Evolutionary conservation across 2,329 filamentous ascomycete genomes (phyloP).

Genomic region (Cladobotryum protrusum): DNA sequence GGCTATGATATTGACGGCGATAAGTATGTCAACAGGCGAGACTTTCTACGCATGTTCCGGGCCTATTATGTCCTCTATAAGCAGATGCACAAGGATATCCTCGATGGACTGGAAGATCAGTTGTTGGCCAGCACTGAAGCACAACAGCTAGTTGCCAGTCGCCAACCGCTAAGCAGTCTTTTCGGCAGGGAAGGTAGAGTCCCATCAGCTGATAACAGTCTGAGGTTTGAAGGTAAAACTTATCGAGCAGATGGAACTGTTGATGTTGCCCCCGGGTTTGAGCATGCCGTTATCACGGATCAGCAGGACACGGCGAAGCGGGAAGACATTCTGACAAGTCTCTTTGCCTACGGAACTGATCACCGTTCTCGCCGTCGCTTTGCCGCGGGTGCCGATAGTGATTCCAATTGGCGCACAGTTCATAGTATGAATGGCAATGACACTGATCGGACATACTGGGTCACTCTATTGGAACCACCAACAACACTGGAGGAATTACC

Average conservation of each 20-base stretch:
- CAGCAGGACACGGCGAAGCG: conserved; percentile 54
- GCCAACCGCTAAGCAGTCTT: conserved; percentile 67
- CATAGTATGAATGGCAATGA: conserved; percentile 25
- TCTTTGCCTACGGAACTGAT: conserved; percentile 38
- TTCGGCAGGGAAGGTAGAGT: conserved; percentile 69
- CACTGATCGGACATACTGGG: conserved; percentile 35
- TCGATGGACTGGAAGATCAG: conserved; percentile 72
- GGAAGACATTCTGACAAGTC: conserved; percentile 51
- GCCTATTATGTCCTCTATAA: conserved; percentile 90
- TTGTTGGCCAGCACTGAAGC: conserved; percentile 69
- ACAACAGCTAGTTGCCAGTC: conserved; percentile 66
- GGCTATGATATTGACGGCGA: conserved; percentile 89
- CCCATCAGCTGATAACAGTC: conserved; percentile 52
- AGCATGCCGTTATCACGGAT: conserved; percentile 53
- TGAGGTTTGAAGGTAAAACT: conserved; percentile 60
- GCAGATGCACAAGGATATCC: conserved; percentile 79
- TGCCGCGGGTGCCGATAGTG: conserved; percentile 24
- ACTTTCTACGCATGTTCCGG: conserved; percentile 86
- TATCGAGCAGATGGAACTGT: conserved; percentile 57
- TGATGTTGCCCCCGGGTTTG: conserved; percentile 53
- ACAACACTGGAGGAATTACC: conserved; percentile 38
- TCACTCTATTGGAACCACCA: conserved; percentile 41
- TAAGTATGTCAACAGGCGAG: conserved; percentile 75
- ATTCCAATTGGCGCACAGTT: conserved; percentile 31
- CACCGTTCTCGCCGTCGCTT: conserved; percentile 24